Conservation (phyloP, 768 basidiomycete species). For the Phylloporus sp. region DNA sequence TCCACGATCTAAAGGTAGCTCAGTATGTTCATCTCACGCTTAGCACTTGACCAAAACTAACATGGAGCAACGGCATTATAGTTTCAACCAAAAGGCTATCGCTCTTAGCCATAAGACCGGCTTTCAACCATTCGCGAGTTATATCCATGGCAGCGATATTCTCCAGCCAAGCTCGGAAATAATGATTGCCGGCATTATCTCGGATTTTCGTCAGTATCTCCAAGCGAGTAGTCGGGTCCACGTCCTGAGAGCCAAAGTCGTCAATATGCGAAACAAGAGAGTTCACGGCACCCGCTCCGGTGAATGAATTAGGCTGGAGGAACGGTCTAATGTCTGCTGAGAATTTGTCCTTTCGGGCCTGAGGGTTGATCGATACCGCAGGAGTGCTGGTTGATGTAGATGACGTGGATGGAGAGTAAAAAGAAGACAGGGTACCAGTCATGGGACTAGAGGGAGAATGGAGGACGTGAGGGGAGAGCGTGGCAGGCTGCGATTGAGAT, state of each 20-base stretch:
- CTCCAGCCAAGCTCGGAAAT: constrained; percentile 83
- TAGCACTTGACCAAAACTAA: constrained; percentile 40
- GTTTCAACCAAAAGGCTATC: constrained; percentile 61
- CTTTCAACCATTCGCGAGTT: constrained; percentile 77
- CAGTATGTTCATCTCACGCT: constrained; percentile 17
- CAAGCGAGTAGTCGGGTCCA: constrained; percentile 58
- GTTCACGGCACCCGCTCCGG: constrained; percentile 63
- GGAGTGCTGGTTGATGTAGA: constrained; percentile 26
- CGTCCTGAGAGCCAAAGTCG: constrained; percentile 57
- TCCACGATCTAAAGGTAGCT: constrained; percentile 58
- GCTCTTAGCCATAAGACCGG: constrained; percentile 52
- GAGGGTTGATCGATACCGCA: constrained; percentile 35
- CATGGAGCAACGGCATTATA: constrained; percentile 82
- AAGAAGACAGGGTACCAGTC: constrained; percentile 33
- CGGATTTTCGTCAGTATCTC: constrained; percentile 79
- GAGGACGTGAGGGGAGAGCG: constrained; percentile 65
- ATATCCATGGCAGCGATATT: constrained; percentile 71
- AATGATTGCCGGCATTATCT: constrained; percentile 80
- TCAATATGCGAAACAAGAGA: constrained; percentile 55
- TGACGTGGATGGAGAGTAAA: constrained; percentile 34
- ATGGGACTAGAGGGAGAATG: constrained; percentile 48
- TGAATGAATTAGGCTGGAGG: constrained; percentile 55
- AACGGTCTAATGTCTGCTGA: constrained; percentile 48
- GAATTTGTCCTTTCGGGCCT: constrained; percentile 55
- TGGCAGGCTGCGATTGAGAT: constrained; percentile 45